A percentile compares a stretch with the other conserved stretches of the same genome.
Conservation (phyloP, 108 stramenopile genomes). For the Skeletonema potamos region DNA sequence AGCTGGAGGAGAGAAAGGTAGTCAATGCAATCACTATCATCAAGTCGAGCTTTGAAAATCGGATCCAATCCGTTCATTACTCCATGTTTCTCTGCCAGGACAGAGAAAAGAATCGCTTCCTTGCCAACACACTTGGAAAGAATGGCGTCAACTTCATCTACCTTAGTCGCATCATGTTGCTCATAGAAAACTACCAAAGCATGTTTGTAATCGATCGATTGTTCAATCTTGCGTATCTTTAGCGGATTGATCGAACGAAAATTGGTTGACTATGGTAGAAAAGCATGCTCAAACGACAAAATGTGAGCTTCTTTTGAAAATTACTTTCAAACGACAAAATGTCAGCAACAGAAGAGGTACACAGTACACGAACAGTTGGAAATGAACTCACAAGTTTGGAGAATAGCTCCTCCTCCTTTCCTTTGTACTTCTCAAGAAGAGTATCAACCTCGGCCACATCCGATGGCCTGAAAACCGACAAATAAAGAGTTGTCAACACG, state of each 20-base stretch:
- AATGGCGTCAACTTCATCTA: conserved; percentile 8
- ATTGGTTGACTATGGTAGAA: not conserved
- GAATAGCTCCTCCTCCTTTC: conserved; percentile 16
- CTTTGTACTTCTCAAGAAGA: conserved; percentile 1
- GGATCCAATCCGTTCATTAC: conserved; percentile 14
- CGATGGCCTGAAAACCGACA: conserved; percentile 1
- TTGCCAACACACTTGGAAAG: conserved; percentile 7
- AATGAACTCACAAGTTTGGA: conserved; percentile 2
- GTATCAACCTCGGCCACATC: not conserved
- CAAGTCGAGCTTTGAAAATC: conserved; percentile 7
- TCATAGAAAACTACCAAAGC: conserved; percentile 8
- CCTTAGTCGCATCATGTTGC: conserved; percentile 5
- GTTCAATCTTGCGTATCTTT: not conserved
- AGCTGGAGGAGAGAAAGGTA: conserved; percentile 13
- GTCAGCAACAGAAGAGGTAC: not conserved
- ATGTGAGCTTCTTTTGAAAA: too few species aligned
- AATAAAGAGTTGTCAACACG: conserved; percentile 7
- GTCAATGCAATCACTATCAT: conserved; percentile 1
- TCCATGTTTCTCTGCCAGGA: conserved; percentile 10
- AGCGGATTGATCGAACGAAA: conserved; percentile 16
- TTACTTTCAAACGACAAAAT: not conserved
- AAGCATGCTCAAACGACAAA: not conserved
- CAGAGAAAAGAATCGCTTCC: conserved; percentile 21
- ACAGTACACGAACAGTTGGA: not conserved
- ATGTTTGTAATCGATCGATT: conserved; percentile 3